Percentiles rank a stretch among this genome's conserved stretches.
Conservation (phyloP, 306 rosid genomes). For the Gynostemma pentaphyllum region DNA sequence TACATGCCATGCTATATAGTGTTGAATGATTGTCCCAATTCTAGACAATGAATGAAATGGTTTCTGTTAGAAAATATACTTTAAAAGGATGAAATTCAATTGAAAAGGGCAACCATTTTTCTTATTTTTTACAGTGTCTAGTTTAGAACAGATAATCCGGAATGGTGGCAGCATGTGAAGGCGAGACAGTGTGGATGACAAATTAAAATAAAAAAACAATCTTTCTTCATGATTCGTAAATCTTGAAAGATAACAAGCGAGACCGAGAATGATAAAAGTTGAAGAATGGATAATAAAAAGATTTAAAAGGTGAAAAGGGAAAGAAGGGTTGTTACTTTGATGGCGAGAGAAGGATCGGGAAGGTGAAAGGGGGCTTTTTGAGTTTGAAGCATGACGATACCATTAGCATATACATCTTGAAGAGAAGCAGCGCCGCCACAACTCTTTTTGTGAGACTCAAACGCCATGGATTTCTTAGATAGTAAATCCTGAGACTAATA, state of each 20-base stretch:
- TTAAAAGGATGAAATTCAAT: neutral
- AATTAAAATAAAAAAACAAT: too few species aligned
- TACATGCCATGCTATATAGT: neutral
- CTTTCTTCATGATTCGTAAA: neutral
- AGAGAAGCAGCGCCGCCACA: constrained; percentile 24
- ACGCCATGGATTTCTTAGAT: constrained; percentile 27
- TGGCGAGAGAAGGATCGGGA: constrained; percentile 37
- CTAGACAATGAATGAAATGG: neutral
- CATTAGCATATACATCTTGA: constrained; percentile 40
- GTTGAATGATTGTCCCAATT: neutral
- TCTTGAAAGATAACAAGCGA: too few species aligned
- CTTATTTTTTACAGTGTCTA: neutral
- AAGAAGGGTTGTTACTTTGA: constrained; percentile 19
- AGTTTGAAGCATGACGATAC: constrained; percentile 24
- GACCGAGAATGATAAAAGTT: too few species aligned
- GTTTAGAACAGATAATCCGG: neutral
- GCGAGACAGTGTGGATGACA: neutral
- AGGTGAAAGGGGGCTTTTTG: constrained; percentile 9
- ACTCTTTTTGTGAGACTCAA: constrained; percentile 39
- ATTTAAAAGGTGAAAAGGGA: neutral
- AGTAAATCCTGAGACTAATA: constrained; percentile 13
- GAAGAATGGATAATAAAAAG: neutral
- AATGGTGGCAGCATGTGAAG: neutral
- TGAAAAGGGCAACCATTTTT: neutral
- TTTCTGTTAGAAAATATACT: neutral